These are phyloP conservation scores for Moniliophthora roreri DNA, from an alignment of 1,284 basidiomycete species.

Conservation along the genomic window DNA sequence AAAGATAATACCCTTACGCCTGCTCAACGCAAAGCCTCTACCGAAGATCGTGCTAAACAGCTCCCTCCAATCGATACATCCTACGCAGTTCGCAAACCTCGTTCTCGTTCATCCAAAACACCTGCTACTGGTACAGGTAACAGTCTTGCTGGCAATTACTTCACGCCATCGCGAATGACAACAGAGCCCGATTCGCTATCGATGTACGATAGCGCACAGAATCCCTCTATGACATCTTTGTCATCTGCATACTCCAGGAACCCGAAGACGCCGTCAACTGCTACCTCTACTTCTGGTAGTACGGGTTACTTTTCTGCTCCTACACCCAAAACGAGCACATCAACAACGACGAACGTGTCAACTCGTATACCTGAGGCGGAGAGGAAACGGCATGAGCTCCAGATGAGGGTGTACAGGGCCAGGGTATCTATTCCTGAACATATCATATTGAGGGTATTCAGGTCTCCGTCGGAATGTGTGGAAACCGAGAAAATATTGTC, in stretches of 20 bases:
- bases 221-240: constrained; percentile 20
- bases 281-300: constrained; percentile 14
- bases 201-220: background rate
- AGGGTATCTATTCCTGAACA: constrained; percentile 52
- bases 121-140: constrained; percentile 1
- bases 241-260: constrained; percentile 18
- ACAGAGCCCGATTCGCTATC: constrained; percentile 25
- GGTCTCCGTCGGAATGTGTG: constrained; percentile 62
- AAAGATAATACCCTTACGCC: background rate
- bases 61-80: constrained; percentile 21
- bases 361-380: constrained; percentile 45
- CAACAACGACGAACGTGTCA: constrained; percentile 7
- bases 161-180: constrained; percentile 21
- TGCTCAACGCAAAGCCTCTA: background rate
- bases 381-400: constrained; percentile 53
- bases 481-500: constrained; percentile 47
- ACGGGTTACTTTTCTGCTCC: constrained; percentile 5
- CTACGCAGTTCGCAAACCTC: background rate
- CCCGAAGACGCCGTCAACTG: constrained; percentile 14
- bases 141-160: constrained; percentile 17
- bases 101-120: constrained; percentile 1
- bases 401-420: constrained; percentile 60
- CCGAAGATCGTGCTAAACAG: constrained; percentile 17
- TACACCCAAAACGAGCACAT: constrained; percentile 17
- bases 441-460: constrained; percentile 63